Evolutionary conservation across 192 early-diverging fungal genomes (phyloP), one percentile per base, ranked within the genome.

Genomic region (Podila horticola): DNA sequence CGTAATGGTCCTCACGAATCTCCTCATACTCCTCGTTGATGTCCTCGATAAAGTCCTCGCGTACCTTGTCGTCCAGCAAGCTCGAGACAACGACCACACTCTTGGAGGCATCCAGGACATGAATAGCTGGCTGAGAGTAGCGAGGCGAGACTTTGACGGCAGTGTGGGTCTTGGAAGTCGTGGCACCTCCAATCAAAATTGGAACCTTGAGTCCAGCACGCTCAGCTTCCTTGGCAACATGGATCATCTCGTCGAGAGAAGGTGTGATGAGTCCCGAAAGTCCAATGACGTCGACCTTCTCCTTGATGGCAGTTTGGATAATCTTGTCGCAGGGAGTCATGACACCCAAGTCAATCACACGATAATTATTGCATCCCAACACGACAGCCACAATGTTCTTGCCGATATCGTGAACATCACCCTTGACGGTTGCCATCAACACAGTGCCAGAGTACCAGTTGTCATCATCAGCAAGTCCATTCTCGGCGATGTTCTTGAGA

Each of bases 381-480:
- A 98, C 97, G 38, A 98, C 97, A 24, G 93, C 95, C 55, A 95
- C 94, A 88, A 98, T 98, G 85, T 98, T 98, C 88, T 97, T 98
- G 45, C 97, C 97, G 75, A 98, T 98, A 84, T 97, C 96, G 86
- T 98, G 97, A 33, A 98, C 97, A 85, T 97, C 97, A 24, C 96
- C 96, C 88, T 97, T 97, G 70, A 98, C 97, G 0, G 97, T 98
- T 33, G 97, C 97, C 86, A 98, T 88, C 12, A 98, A 87, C 24
- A 98, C 89, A 0, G 93, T 94, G 62, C 97, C 97, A 66, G 94
- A 93, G 87, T 96, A 94, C 64, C 92, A 90, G 82, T 93, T 90
- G 62, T 90, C 89, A 24, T 87, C 88, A 30, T 92, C 88, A 31
- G 81, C 85, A 0, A 75, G 72, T n/a, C 71, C 85, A 36, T 83